Evolutionary conservation across 2,329 filamentous ascomycete species (phyloP).

Genomic region (Aspergillus quadricinctus): DNA sequence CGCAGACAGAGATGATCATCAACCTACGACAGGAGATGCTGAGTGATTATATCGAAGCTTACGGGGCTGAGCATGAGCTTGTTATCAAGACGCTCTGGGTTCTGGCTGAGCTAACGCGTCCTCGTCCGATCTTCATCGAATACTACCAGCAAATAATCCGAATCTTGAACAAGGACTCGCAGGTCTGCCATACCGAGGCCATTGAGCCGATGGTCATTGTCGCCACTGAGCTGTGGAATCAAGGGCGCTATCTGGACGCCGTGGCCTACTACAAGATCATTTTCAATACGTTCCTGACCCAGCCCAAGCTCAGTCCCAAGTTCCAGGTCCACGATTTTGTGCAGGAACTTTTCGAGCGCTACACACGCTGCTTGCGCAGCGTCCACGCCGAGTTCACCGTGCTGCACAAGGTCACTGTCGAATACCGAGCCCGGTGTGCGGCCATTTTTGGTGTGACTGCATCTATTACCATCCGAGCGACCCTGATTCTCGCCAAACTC

Average conservation of each 20-base stretch:
- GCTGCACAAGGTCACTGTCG: constrained; percentile 32
- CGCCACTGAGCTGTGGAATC: constrained; percentile 36
- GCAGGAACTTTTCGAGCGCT: constrained; percentile 30
- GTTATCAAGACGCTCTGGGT: constrained; percentile 37
- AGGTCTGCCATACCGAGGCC: constrained; percentile 32
- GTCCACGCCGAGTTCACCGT: constrained; percentile 26
- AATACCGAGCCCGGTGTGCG: constrained; percentile 34
- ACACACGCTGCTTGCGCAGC: constrained; percentile 32
- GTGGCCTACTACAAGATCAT: constrained; percentile 32
- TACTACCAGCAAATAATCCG: constrained; percentile 38
- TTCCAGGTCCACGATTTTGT: constrained; percentile 34
- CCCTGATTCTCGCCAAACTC: constrained; percentile 32
- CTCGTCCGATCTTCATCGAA: constrained; percentile 35
- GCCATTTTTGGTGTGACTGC: constrained; percentile 31
- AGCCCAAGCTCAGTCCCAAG: constrained; percentile 26
- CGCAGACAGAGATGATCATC: constrained; percentile 34
- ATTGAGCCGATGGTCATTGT: constrained; percentile 37
- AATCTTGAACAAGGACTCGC: constrained; percentile 34
- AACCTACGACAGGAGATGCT: constrained; percentile 37
- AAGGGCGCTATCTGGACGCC: constrained; percentile 36
- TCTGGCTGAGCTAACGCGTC: constrained; percentile 35
- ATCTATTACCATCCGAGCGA: constrained; percentile 36
- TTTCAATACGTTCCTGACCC: constrained; percentile 33
- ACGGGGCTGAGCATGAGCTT: constrained; percentile 30
- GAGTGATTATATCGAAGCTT: constrained; percentile 33